A percentile compares a stretch with the other conserved stretches of the same genome.
phyloP scores from a whole-genome alignment of 2,329 filamentous ascomycete species.

The Pseudogymnoascus sp. region DNA sequence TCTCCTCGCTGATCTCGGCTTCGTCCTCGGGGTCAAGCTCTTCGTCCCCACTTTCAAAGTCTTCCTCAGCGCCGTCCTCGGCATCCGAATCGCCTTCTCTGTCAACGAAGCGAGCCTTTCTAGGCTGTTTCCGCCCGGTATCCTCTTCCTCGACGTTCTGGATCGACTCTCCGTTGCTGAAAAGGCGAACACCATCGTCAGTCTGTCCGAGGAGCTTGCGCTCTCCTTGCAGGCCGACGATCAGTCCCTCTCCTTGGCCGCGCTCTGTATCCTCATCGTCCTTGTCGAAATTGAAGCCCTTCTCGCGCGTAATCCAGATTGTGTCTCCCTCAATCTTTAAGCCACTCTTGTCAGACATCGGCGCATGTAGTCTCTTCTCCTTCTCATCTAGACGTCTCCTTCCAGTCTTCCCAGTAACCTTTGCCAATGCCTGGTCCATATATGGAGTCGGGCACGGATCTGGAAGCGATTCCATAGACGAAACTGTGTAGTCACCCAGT shows the following conservation, averaged over 20 bases:
- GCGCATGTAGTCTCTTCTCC: conserved; percentile 91
- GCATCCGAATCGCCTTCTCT: conserved; percentile 52
- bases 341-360: conserved; percentile 96
- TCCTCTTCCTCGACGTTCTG: conserved; percentile 53
- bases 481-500: conserved; percentile 79
- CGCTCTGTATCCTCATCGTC: conserved; percentile 60
- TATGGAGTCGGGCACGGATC: conserved; percentile 93
- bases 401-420: conserved; percentile 74
- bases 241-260: conserved; percentile 92
- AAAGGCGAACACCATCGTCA: conserved; percentile 77
- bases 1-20: conserved; percentile 52
- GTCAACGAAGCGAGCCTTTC: conserved; percentile 53
- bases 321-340: conserved; percentile 95
- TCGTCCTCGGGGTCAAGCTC: conserved; percentile 46
- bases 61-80: conserved; percentile 48
- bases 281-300: conserved; percentile 68
- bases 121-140: conserved; percentile 53
- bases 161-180: conserved; percentile 69
- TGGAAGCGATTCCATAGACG: conserved; percentile 77
- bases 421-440: conserved; percentile 81
- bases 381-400: conserved; percentile 85
- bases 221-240: conserved; percentile 81
- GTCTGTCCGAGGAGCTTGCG: conserved; percentile 75
- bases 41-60: conserved; percentile 49
- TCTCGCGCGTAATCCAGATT: conserved; percentile 74